phyloP scores from a whole-genome alignment of 2,329 filamentous ascomycete genomes.

The Diaporthe aspalathi region DNA sequence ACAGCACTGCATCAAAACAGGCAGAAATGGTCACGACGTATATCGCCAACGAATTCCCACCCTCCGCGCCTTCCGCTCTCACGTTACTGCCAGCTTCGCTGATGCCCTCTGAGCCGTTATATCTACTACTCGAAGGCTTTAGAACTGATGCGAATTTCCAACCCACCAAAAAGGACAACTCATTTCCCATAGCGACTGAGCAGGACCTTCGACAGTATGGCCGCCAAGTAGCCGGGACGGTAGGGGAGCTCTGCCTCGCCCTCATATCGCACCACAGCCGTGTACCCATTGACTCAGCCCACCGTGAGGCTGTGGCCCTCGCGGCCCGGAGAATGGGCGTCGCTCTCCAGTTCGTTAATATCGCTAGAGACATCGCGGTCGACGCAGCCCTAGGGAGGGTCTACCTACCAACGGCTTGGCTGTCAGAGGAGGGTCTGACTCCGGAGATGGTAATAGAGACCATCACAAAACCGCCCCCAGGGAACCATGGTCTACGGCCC shows the following conservation, averaged over 20 bases:
- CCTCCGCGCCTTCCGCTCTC: conserved; percentile 63
- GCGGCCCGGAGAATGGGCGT: conserved; percentile 76
- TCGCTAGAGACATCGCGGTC: conserved; percentile 77
- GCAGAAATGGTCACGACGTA: conserved; percentile 45
- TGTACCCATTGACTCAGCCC: conserved; percentile 45
- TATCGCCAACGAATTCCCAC: conserved; percentile 63
- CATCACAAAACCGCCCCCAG: conserved; percentile 51
- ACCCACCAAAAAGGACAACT: conserved; percentile 14
- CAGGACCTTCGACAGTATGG: conserved; percentile 72
- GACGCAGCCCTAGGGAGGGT: conserved; percentile 75
- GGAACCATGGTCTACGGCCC: background rate
- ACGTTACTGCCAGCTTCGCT: conserved; percentile 67
- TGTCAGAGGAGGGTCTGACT: conserved; percentile 66
- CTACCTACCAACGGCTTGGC: conserved; percentile 75
- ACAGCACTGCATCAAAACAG: conserved; percentile 42
- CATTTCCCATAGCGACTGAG: conserved; percentile 70
- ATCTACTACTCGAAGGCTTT: conserved; percentile 75
- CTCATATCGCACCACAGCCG: conserved; percentile 71
- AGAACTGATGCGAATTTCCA: conserved; percentile 73
- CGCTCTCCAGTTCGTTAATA: conserved; percentile 82
- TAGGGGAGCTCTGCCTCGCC: conserved; percentile 75
- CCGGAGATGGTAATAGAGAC: conserved; percentile 64
- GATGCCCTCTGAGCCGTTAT: conserved; percentile 69
- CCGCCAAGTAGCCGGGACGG: conserved; percentile 76
- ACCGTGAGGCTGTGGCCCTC: conserved; percentile 58